Evolutionary conservation across 371 early-diverging fungal genomes (phyloP).

Genomic region (Mortierella sp.): DNA sequence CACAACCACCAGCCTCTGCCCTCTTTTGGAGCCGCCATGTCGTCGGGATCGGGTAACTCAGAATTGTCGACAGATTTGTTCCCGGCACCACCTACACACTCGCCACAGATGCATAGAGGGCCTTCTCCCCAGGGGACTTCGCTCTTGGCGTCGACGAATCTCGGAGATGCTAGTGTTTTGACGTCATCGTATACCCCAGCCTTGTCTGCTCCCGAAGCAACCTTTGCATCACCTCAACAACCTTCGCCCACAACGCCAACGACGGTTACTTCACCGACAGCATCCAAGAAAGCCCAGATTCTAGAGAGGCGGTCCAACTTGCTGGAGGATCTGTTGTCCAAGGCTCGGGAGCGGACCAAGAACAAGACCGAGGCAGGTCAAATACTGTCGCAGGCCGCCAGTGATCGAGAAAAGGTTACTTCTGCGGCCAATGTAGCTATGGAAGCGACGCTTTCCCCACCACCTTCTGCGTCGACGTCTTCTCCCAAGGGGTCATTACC

Average conservation of each 20-base stretch:
- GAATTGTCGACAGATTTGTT: background rate
- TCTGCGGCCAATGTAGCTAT: background rate
- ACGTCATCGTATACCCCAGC: conserved; percentile 52
- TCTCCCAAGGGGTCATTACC: conserved; percentile 2
- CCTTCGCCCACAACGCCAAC: background rate
- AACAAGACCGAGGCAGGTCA: conserved; percentile 16
- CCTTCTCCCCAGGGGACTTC: conserved; percentile 24
- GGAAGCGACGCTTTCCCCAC: background rate
- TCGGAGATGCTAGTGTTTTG: conserved; percentile 30
- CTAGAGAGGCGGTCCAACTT: conserved; percentile 40
- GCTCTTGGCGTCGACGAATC: conserved; percentile 11
- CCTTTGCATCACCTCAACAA: conserved; percentile 11
- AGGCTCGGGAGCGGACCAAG: conserved; percentile 37
- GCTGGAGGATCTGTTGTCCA: conserved; percentile 33
- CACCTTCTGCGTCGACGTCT: background rate
- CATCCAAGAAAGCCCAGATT: conserved; percentile 24
- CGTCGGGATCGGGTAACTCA: background rate
- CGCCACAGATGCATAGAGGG: background rate
- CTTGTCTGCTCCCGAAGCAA: conserved; percentile 24
- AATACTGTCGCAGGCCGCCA: background rate
- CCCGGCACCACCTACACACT: conserved; percentile 11
- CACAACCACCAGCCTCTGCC: conserved; percentile 5
- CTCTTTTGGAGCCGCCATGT: conserved; percentile 24
- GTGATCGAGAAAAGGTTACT: conserved; percentile 24
- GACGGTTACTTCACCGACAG: conserved; percentile 21